A percentile compares a stretch with the other conserved stretches of the same genome.
Evolutionary conservation across 2,329 filamentous ascomycete genomes (phyloP).

Genomic region (Ceratocystis colombiana): DNA sequence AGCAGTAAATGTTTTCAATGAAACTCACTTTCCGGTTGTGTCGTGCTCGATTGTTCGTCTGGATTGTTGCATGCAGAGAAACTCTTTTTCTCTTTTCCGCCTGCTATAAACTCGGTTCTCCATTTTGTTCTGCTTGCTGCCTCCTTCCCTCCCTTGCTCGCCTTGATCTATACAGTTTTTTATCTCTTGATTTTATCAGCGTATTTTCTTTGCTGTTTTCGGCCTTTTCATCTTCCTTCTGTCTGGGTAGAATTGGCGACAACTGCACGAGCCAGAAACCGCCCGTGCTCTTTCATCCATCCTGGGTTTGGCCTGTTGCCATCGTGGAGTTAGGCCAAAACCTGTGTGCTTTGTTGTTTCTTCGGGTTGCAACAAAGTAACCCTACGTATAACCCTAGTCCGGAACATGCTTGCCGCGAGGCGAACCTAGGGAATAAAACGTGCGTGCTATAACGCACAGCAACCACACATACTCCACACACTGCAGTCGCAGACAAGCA

Average conservation of each 20-base stretch:
- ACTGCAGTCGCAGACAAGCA: neutral
- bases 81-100: neutral
- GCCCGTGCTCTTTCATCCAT: neutral
- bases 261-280: neutral
- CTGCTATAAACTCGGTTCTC: neutral
- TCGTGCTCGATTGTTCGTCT: neutral
- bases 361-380: neutral
- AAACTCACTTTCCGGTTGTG: too few relatives aligned
- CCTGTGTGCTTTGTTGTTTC: neutral
- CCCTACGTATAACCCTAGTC: neutral
- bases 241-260: neutral
- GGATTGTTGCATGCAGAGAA: neutral
- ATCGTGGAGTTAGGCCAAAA: neutral
- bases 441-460: neutral
- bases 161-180: neutral
- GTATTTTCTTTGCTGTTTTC: neutral
- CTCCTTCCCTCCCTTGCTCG: neutral
- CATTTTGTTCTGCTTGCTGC: neutral
- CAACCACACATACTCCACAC: neutral
- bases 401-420: neutral
- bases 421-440: too few relatives aligned
- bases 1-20: too few relatives aligned
- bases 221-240: conserved; percentile 6
- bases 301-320: neutral
- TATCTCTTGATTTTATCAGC: neutral